Evolutionary conservation across 2,329 filamentous ascomycete genomes (phyloP).

Genomic region (Hortaea werneckii): DNA sequence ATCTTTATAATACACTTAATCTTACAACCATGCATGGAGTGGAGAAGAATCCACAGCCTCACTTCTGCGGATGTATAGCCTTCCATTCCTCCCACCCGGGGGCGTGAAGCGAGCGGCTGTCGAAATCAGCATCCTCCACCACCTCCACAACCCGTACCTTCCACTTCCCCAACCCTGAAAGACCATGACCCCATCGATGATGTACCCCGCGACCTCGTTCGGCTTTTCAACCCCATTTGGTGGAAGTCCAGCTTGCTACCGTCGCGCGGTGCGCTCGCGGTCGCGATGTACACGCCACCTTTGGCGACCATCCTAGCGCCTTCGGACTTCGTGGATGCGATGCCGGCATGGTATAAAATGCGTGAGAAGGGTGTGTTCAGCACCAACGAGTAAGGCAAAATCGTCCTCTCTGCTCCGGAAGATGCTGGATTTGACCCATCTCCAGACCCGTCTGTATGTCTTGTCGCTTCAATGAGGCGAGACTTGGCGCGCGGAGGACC

Average conservation of each 20-base stretch:
- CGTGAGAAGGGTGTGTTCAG: constrained; percentile 16
- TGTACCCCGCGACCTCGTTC: constrained; percentile 49
- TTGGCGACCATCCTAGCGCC: constrained; percentile 20
- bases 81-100: constrained; percentile 41
- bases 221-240: constrained; percentile 49
- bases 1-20: too few species aligned
- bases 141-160: constrained; percentile 49
- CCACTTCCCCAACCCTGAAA: constrained; percentile 49
- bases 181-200: constrained; percentile 48
- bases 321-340: constrained; percentile 21
- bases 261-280: constrained; percentile 19
- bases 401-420: constrained; percentile 5
- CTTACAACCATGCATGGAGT: too few species aligned
- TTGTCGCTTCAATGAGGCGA: constrained; percentile 10
- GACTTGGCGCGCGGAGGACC: constrained; percentile 27
- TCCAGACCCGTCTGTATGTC: not conserved
- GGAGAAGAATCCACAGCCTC: too few species aligned
- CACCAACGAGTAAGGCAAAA: constrained; percentile 20
- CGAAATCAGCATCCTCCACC: constrained; percentile 44
- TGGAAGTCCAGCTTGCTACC: constrained; percentile 49
- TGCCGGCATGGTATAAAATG: constrained; percentile 23
- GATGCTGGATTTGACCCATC: not conserved
- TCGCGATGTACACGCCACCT: constrained; percentile 26
- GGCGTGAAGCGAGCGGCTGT: constrained; percentile 33
- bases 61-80: not conserved